phyloP scores from a whole-genome alignment of 164 flowering plant genomes.

The Warburgia ugandensis region DNA sequence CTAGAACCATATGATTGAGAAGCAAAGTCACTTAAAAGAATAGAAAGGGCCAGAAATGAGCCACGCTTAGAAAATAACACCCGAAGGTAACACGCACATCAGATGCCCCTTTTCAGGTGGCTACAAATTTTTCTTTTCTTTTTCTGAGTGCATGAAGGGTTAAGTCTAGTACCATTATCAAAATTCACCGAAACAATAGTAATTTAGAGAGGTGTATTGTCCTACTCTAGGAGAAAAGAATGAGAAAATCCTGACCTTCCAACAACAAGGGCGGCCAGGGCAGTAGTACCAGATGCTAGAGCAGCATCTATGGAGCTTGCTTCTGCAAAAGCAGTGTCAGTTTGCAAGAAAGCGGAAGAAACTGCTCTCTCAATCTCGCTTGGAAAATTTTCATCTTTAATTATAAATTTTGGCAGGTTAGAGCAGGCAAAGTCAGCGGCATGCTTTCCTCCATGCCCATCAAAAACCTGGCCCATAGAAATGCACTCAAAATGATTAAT shows the following conservation, averaged over 20 bases:
- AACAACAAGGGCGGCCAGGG: constrained; percentile 77
- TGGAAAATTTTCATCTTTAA: constrained; percentile 71
- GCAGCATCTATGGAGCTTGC: constrained; percentile 65
- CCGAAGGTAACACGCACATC: no score
- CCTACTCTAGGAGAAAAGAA: background rate
- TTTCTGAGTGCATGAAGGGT: no score
- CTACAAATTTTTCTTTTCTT: no score
- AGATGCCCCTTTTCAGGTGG: no score
- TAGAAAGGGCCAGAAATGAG: background rate
- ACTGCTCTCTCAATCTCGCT: constrained; percentile 64
- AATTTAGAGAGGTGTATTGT: no score
- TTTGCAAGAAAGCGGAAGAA: constrained; percentile 75
- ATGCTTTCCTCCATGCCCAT: constrained; percentile 97
- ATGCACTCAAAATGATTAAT: no score
- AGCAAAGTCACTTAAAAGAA: no score
- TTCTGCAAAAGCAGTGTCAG: constrained; percentile 84
- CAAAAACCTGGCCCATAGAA: constrained; percentile 55
- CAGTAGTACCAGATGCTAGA: constrained; percentile 97
- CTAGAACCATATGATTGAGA: no score
- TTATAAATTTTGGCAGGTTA: constrained; percentile 69
- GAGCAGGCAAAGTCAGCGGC: constrained; percentile 89
- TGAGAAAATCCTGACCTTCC: constrained; percentile 52
- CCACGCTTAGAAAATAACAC: no score
- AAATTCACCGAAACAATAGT: no score
- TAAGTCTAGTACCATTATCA: no score